Base-by-base conservation (phyloP, 2,329 filamentous ascomycete species). In the Colletotrichum simmondsii region DNA sequence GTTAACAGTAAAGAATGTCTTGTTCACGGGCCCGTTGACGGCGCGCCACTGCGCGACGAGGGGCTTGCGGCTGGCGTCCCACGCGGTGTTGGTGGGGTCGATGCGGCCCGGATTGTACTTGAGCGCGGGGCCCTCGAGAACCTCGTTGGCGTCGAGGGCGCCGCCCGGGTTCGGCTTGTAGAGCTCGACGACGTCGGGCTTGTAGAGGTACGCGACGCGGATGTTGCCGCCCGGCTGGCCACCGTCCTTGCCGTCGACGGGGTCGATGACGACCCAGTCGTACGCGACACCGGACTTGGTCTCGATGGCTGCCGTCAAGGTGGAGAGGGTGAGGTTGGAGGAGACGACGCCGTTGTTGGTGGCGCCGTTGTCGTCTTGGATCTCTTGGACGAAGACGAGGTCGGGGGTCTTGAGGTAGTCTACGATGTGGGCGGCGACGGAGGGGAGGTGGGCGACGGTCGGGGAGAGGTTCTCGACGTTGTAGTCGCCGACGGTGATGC, bases 201-300 rank as follows among this genome's bases (percentile, higher is more conserved):
- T 89, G 87, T 93, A 94, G 12, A 94, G 85, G 81, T 93, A 94
- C 0, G 91, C 92, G 59, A 86, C 85, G 57, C 92, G 92, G 80
- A 94, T 94, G 83, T 94, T 94, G 49, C 92, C 92, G 16, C 92
- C 92, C 1, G 91, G 90, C 73, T 89, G 83, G 42, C 92, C 92
- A 71, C 92, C 92, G 75, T 94, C 91, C 74, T 87, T 76, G 80
- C 88, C 85, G 78, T 93, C 83, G 42, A 87, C 81, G 2, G 92
- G 92, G 56, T 84, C 85, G 68, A 94, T 87, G 74, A 91, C 87
- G 32, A 87, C 83, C 77, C 88, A 94, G 53, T 84, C 82, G 81
- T 94, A 94, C 11, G 85, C 80, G 1, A 88, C 87, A 22, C 71
- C 71, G 49, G 83, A 85, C 11, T 85, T 81, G 3, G 79, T 77